Evolutionary conservation across 73 alveolate species (phyloP).

Genomic region (Tetrahymena malaccensis): DNA sequence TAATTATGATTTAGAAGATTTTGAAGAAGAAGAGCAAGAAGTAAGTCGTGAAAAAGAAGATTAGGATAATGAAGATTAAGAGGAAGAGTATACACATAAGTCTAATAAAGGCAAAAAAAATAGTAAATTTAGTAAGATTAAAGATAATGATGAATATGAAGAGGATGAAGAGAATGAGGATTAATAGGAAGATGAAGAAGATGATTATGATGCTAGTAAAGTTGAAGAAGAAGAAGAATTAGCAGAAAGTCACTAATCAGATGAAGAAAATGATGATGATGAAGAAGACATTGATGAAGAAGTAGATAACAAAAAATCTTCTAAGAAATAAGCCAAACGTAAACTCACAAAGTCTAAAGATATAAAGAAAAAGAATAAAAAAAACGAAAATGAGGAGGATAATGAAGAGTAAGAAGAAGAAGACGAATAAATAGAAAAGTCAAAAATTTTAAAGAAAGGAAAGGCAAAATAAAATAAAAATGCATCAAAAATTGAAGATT

Average conservation of each 20-base stretch:
- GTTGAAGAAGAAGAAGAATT: not conserved
- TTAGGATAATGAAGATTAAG: not conserved
- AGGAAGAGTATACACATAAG: not conserved
- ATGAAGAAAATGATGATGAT: not conserved
- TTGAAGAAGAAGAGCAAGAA: not conserved
- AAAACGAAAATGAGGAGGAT: not conserved
- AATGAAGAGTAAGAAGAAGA: not conserved
- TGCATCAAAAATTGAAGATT: not conserved
- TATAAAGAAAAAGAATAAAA: not conserved
- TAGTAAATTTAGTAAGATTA: not conserved
- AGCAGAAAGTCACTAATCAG: not conserved
- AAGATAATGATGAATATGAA: not conserved
- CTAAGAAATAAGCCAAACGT: not conserved
- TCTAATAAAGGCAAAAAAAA: not conserved
- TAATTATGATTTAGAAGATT: not conserved
- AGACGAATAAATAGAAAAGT: not conserved
- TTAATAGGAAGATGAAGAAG: not conserved
- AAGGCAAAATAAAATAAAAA: not conserved
- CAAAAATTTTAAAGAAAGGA: not conserved
- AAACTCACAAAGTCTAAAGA: not conserved
- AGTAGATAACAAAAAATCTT: not conserved
- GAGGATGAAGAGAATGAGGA: not conserved
- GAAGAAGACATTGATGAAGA: not conserved
- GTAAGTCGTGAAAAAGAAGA: not conserved
- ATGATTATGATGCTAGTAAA: not conserved